Evolutionary conservation across 2,329 filamentous ascomycete species (phyloP).

Genomic region (Pseudovirgaria hyperparasitica): DNA sequence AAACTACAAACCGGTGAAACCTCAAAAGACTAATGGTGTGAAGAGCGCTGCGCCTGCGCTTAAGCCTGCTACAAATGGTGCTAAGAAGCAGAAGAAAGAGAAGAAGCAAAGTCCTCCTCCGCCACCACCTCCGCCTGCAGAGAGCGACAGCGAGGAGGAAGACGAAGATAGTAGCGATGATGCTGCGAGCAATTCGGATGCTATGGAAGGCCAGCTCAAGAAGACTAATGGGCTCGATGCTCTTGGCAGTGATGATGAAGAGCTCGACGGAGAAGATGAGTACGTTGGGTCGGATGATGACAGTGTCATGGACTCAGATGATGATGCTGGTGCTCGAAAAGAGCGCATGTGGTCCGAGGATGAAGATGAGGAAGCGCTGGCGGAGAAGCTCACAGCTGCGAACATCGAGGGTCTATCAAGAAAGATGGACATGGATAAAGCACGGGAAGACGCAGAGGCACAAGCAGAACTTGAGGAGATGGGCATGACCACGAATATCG

Average conservation of each 20-base stretch:
- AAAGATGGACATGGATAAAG: conserved; percentile 67
- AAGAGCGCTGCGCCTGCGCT: conserved; percentile 20
- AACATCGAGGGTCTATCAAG: conserved; percentile 88
- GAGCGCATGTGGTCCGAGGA: conserved; percentile 87
- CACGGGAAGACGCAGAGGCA: conserved; percentile 69
- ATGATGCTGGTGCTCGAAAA: conserved; percentile 32
- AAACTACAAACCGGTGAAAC: conserved; percentile 15
- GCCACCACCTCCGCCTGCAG: conserved; percentile 1
- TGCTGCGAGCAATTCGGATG: conserved; percentile 22
- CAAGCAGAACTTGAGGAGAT: conserved; percentile 76
- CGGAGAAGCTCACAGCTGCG: conserved; percentile 84
- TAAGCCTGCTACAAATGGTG: conserved; percentile 12
- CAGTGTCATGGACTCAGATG: conserved; percentile 51
- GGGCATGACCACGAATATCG: conserved; percentile 87
- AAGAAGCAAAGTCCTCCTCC: conserved; percentile 13
- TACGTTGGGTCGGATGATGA: conserved; percentile 27
- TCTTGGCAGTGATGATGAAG: conserved; percentile 23
- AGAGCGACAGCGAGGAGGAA: conserved; percentile 12
- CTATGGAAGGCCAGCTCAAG: conserved; percentile 36
- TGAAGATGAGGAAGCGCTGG: conserved; percentile 80
- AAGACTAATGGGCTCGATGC: conserved; percentile 26
- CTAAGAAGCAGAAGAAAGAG: conserved; percentile 24
- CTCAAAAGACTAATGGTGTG: conserved; percentile 11
- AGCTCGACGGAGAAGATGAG: conserved; percentile 25
- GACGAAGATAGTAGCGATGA: conserved; percentile 16